Conservation (phyloP, 1,139 yeast species). For the Pichia terricola region DNA sequence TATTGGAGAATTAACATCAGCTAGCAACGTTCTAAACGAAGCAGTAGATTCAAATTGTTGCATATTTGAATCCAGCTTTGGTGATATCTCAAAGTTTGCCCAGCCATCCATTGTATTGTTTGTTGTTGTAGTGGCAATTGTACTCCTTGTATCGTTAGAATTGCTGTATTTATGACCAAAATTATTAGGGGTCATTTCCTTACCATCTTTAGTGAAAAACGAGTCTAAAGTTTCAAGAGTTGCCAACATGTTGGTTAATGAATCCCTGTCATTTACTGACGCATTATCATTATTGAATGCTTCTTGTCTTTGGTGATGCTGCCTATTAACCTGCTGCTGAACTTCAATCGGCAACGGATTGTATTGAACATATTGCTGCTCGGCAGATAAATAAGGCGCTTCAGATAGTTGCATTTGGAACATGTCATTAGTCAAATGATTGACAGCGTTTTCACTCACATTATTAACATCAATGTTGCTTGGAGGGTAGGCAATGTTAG, state of each 20-base stretch:
- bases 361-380: slow-evolving; percentile 42
- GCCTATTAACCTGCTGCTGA: slow-evolving; percentile 27
- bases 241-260: slow-evolving; percentile 91
- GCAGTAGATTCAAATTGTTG: slow-evolving; percentile 13
- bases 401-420: slow-evolving; percentile 1
- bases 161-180: slow-evolving; percentile 26
- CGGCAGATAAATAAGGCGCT: slow-evolving; percentile 8
- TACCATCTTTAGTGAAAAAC: slow-evolving; percentile 68
- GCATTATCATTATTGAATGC: slow-evolving; percentile 12
- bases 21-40: slow-evolving; percentile 14
- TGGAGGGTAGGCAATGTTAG: not conserved
- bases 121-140: slow-evolving; percentile 20
- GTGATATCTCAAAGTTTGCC: not conserved
- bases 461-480: not conserved
- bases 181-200: slow-evolving; percentile 5
- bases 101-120: slow-evolving; percentile 2
- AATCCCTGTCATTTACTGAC: slow-evolving; percentile 48
- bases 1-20: slow-evolving; percentile 12
- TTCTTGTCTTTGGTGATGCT: slow-evolving; percentile 23
- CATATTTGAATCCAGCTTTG: not conserved
- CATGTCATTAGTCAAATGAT: not conserved
- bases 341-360: slow-evolving; percentile 22
- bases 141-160: slow-evolving; percentile 33
- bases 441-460: slow-evolving; percentile 21
- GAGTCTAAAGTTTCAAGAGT: slow-evolving; percentile 92